phyloP scores from a whole-genome alignment of 768 basidiomycete species.

The Infundibulicybe gibba region DNA sequence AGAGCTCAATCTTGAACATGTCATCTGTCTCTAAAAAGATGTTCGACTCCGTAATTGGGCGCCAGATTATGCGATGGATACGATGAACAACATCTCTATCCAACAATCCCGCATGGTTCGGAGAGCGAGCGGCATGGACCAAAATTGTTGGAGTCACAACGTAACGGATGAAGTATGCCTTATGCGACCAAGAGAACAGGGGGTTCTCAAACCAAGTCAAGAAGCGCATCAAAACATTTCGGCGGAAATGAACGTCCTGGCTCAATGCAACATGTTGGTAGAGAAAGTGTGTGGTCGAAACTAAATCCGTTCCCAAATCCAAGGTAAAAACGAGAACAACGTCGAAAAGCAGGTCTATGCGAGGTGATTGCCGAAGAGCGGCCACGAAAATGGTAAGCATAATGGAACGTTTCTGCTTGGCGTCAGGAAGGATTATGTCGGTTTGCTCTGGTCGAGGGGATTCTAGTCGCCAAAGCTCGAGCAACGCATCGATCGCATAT shows the following conservation, averaged over 20 bases:
- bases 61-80: slow-evolving; percentile 78
- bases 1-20: slow-evolving; percentile 83
- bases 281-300: slow-evolving; percentile 78
- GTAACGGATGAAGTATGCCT: slow-evolving; percentile 75
- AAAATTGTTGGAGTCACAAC: slow-evolving; percentile 86
- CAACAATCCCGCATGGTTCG: slow-evolving; percentile 56
- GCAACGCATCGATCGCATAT: slow-evolving; percentile 65
- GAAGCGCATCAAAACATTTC: slow-evolving; percentile 84
- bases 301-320: slow-evolving; percentile 77
- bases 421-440: slow-evolving; percentile 41
- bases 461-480: slow-evolving; percentile 69
- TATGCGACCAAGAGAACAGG: slow-evolving; percentile 66
- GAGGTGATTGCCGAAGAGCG: slow-evolving; percentile 63
- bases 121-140: slow-evolving; percentile 60
- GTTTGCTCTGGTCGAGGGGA: slow-evolving; percentile 39
- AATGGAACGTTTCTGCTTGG: slow-evolving; percentile 57
- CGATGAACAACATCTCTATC: slow-evolving; percentile 67
- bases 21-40: slow-evolving; percentile 68
- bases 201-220: slow-evolving; percentile 76
- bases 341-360: slow-evolving; percentile 88
- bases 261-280: slow-evolving; percentile 81
- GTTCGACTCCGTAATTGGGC: slow-evolving; percentile 58
- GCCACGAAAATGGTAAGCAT: slow-evolving; percentile 77
- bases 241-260: slow-evolving; percentile 63
- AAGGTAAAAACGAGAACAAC: slow-evolving; percentile 79